Conservation (phyloP, 345 rosid species). For the Eucalyptus globulus region DNA sequence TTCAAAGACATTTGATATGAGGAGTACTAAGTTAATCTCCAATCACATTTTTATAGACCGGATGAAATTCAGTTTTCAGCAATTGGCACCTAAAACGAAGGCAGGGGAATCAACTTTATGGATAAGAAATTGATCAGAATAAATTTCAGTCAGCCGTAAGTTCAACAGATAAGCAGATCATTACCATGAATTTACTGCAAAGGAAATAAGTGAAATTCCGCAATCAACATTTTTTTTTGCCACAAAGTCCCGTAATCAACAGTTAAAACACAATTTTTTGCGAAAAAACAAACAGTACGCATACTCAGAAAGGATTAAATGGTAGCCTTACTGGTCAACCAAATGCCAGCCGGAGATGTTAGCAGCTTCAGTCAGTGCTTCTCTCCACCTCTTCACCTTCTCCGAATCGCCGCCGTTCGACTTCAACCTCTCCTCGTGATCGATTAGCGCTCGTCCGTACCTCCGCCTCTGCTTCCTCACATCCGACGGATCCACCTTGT, state of each 20-base stretch:
- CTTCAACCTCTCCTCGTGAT: background rate
- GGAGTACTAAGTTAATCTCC: background rate
- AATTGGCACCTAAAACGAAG: background rate
- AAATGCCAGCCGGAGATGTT: too few species aligned
- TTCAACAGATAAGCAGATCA: too few species aligned
- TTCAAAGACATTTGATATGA: too few species aligned
- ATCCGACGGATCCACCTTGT: background rate
- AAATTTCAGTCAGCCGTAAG: background rate
- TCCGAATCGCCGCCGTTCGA: background rate
- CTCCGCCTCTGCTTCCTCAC: background rate
- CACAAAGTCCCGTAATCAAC: too few species aligned
- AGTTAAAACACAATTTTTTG: too few species aligned
- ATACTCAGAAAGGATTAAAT: too few species aligned
- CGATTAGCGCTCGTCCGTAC: background rate
- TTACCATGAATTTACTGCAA: background rate
- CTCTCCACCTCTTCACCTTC: background rate
- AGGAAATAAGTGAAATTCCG: background rate
- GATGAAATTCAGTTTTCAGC: background rate
- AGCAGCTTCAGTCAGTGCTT: background rate
- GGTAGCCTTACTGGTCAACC: too few species aligned
- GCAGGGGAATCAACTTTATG: background rate
- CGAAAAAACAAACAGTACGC: too few species aligned
- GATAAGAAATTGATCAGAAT: background rate
- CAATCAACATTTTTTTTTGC: too few species aligned
- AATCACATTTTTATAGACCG: background rate